Percentiles rank a stretch among this genome's conserved stretches.
These are phyloP conservation scores for Miscanthus sacchariflorus DNA, from an alignment of 202 grass and related monocot genomes.

Conservation along the genomic window DNA sequence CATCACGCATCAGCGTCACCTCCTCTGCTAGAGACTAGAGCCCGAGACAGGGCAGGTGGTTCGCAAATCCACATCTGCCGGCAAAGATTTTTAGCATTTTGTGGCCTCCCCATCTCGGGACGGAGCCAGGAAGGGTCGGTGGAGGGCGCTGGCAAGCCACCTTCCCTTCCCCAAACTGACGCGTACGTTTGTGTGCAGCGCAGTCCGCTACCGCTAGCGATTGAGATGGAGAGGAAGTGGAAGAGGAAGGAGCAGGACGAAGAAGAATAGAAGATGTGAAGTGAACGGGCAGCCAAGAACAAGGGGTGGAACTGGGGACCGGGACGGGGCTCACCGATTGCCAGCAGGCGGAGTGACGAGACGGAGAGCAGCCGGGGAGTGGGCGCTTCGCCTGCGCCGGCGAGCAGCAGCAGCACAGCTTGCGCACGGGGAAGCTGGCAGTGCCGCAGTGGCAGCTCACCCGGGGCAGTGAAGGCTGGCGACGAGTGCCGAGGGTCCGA, in stretches of 20 bases:
- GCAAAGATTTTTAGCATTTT: not conserved
- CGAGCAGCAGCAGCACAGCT: not conserved
- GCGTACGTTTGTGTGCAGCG: not conserved
- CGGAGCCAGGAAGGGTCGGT: conserved; percentile 3
- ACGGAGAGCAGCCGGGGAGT: not conserved
- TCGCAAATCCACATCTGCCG: conserved; percentile 54
- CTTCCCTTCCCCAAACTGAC: not conserved
- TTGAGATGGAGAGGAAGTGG: not conserved
- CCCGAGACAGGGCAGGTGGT: conserved; percentile 37
- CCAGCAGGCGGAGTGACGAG: not conserved
- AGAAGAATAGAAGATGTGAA: not conserved
- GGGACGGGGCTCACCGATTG: not conserved
- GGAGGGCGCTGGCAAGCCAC: conserved; percentile 7
- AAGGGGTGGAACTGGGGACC: not conserved
- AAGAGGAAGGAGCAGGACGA: not conserved
- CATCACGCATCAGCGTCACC: not conserved
- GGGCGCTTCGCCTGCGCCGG: not conserved
- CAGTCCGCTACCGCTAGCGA: not conserved
- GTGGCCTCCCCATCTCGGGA: not conserved
- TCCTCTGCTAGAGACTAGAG: not conserved
- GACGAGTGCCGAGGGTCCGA: not conserved
- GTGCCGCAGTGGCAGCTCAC: not conserved
- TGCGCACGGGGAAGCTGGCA: not conserved
- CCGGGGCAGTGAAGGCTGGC: not conserved
- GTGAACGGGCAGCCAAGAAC: not conserved